Conservation (phyloP, 2,329 filamentous ascomycete species). For the Fusarium sp. region DNA sequence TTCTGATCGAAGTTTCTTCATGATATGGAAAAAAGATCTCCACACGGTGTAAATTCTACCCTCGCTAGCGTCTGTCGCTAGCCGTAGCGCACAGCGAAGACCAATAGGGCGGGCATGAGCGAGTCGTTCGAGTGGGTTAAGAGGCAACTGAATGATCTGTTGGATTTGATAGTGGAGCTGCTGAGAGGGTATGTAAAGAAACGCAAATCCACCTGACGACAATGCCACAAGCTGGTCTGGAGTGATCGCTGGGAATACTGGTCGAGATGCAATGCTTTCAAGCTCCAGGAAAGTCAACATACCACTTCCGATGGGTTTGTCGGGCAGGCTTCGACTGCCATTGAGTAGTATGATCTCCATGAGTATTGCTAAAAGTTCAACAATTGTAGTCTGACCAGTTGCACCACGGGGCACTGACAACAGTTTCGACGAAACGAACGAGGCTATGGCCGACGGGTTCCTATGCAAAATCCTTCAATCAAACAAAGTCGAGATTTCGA, state of each 20-base stretch:
- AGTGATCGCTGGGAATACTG: conserved; percentile 18
- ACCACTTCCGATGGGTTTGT: neutral
- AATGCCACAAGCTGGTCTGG: conserved; percentile 13
- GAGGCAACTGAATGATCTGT: conserved; percentile 28
- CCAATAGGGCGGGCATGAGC: conserved; percentile 33
- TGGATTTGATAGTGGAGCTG: conserved; percentile 40
- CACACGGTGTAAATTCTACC: conserved; percentile 49
- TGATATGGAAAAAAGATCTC: conserved; percentile 14
- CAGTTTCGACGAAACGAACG: neutral
- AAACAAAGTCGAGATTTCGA: neutral
- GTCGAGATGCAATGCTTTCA: conserved; percentile 5
- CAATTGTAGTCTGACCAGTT: neutral
- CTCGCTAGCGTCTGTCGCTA: conserved; percentile 34
- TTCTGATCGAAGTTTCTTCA: conserved; percentile 25
- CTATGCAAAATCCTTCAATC: neutral
- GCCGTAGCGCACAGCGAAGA: conserved; percentile 26
- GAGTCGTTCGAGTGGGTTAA: conserved; percentile 34
- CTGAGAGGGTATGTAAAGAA: conserved; percentile 43
- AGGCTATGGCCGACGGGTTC: neutral
- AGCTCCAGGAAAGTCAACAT: neutral
- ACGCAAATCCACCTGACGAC: conserved; percentile 34
- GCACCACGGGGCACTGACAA: neutral
- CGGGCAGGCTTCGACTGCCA: neutral
- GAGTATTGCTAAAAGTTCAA: neutral
- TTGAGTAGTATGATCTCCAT: neutral